These are phyloP conservation scores for Russula emetica DNA, from an alignment of 768 basidiomycete species.

Conservation along the genomic window DNA sequence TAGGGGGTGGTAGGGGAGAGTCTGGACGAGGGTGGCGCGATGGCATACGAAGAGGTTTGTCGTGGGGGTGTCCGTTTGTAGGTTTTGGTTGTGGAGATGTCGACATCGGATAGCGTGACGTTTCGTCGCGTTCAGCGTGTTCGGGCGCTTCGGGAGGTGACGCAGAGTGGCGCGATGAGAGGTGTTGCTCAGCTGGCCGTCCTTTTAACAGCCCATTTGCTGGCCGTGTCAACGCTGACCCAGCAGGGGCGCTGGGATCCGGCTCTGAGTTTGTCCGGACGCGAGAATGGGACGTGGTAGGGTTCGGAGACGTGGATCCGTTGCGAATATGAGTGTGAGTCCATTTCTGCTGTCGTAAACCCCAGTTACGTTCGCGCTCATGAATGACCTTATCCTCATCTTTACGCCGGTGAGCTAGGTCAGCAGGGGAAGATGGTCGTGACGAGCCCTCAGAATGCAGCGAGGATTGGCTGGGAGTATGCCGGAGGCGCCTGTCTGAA, in stretches of 20 bases:
- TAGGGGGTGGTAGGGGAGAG: slow-evolving; percentile 13
- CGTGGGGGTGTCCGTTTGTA: slow-evolving; percentile 4
- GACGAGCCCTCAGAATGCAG: slow-evolving; percentile 24
- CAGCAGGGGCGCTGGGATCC: slow-evolving; percentile 7
- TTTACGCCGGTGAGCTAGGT: slow-evolving; percentile 28
- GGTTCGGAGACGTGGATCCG: slow-evolving; percentile 22
- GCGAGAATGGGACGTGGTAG: slow-evolving; percentile 26
- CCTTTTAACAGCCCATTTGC: neutral
- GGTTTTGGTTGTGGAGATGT: slow-evolving; percentile 2
- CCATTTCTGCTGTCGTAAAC: slow-evolving; percentile 45
- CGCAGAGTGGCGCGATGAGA: neutral
- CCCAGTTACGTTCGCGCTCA: slow-evolving; percentile 66
- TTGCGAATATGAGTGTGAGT: slow-evolving; percentile 27
- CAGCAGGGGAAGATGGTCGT: slow-evolving; percentile 13
- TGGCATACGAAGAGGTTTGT: neutral
- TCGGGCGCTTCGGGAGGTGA: slow-evolving; percentile 1
- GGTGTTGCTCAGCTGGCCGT: neutral
- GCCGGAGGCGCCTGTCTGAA: slow-evolving; percentile 29
- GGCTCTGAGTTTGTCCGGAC: slow-evolving; percentile 20
- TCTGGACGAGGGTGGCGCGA: slow-evolving; percentile 8
- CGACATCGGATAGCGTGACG: neutral
- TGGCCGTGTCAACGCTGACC: neutral
- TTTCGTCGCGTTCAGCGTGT: slow-evolving; percentile 2
- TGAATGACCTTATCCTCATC: slow-evolving; percentile 36
- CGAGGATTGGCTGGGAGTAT: slow-evolving; percentile 15